Percentiles rank a stretch among this genome's conserved stretches.
These are phyloP conservation scores for Tothia fuscella DNA, from an alignment of 2,329 filamentous ascomycete species.

Conservation along the genomic window DNA sequence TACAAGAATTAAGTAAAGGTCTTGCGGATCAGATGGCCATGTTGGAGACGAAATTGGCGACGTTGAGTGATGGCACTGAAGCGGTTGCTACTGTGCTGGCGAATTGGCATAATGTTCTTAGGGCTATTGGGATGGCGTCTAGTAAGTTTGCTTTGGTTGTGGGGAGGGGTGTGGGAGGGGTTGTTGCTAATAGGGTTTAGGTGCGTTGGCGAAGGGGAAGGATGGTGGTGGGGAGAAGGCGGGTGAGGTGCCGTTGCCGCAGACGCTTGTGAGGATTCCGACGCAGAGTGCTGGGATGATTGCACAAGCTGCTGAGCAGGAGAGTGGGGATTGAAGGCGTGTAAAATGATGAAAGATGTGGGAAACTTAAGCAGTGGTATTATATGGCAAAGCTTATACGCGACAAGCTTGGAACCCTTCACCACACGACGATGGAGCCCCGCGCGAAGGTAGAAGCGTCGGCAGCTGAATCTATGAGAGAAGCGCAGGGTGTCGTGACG, in stretches of 20 bases:
- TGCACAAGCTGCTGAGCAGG: slow-evolving; percentile 18
- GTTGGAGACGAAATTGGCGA: slow-evolving; percentile 64
- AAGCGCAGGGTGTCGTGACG: no score
- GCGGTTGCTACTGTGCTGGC: slow-evolving; percentile 73
- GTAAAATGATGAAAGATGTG: no score
- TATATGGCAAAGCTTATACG: no score
- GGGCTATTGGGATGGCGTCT: slow-evolving; percentile 78
- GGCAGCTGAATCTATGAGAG: no score
- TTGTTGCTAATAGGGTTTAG: slow-evolving; percentile 30
- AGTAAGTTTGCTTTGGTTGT: slow-evolving; percentile 38
- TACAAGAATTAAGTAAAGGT: slow-evolving; percentile 66
- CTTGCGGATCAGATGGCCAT: slow-evolving; percentile 74
- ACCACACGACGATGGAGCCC: no score
- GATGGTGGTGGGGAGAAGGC: slow-evolving; percentile 27
- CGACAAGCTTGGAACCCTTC: no score
- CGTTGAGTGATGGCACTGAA: slow-evolving; percentile 71
- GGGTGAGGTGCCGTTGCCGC: slow-evolving; percentile 48
- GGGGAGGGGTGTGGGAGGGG: background rate
- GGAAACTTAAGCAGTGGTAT: no score
- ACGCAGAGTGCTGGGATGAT: slow-evolving; percentile 49
- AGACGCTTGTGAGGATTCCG: slow-evolving; percentile 74
- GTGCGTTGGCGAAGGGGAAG: slow-evolving; percentile 55
- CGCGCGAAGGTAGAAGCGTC: no score
- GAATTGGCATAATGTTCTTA: slow-evolving; percentile 80
- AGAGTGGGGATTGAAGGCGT: background rate